A percentile compares a stretch with the other conserved stretches of the same genome.
Evolutionary conservation across 768 basidiomycete species (phyloP).

Genomic region (Gloeopeniophorella convolvens): DNA sequence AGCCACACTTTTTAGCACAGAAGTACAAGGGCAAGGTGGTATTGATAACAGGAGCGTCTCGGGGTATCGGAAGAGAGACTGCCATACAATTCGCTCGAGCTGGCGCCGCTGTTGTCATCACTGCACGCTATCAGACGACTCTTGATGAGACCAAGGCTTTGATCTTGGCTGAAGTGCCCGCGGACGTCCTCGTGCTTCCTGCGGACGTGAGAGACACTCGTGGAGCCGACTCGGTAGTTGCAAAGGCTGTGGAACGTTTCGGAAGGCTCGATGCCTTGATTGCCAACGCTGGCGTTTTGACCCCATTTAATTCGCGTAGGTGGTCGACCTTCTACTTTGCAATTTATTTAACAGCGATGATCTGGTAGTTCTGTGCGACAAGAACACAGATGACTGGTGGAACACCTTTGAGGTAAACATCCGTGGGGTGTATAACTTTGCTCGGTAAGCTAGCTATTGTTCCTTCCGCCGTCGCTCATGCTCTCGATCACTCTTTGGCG

Average conservation of each 20-base stretch:
- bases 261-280: slow-evolving; percentile 27
- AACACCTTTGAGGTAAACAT: slow-evolving; percentile 21
- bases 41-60: slow-evolving; percentile 22
- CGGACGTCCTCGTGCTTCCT: slow-evolving; percentile 13
- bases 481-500: neutral
- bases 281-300: slow-evolving; percentile 24
- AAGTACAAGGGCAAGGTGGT: slow-evolving; percentile 23
- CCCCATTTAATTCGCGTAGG: neutral
- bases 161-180: slow-evolving; percentile 12
- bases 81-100: slow-evolving; percentile 24
- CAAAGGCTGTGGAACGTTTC: slow-evolving; percentile 21
- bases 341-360: neutral
- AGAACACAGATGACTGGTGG: slow-evolving; percentile 22
- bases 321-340: neutral
- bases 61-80: slow-evolving; percentile 25
- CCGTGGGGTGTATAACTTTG: slow-evolving; percentile 22
- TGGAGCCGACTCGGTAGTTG: slow-evolving; percentile 21
- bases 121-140: slow-evolving; percentile 7
- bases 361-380: slow-evolving; percentile 17
- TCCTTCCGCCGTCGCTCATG: too few relatives aligned
- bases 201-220: slow-evolving; percentile 23
- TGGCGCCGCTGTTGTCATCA: slow-evolving; percentile 24
- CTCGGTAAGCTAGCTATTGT: slow-evolving; percentile 18
- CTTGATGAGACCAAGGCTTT: slow-evolving; percentile 21
- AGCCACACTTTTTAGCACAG: neutral